Evolutionary conservation across 805 yeast species (phyloP).

Genomic region (Candida caryicola): DNA sequence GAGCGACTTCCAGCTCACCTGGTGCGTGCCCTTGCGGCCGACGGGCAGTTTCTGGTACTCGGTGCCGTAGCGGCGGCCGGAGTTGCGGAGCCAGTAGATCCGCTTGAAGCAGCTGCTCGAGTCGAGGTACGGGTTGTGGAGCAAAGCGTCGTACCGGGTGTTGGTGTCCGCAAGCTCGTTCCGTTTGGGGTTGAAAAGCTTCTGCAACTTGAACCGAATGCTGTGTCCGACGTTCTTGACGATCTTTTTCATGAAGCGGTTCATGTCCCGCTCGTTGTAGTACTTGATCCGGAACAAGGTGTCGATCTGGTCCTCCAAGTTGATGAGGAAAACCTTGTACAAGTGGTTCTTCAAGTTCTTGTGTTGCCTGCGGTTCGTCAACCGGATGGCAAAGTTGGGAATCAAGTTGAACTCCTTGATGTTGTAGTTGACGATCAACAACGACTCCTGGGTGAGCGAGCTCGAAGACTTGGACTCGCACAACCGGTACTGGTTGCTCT

Average conservation of each 20-base stretch:
- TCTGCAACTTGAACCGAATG: constrained; percentile 26
- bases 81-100: constrained; percentile 27
- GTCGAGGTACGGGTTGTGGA: constrained; percentile 23
- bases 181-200: constrained; percentile 16
- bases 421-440: constrained; percentile 18
- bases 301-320: constrained; percentile 38
- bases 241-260: constrained; percentile 26
- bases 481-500: constrained; percentile 30
- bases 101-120: constrained; percentile 26
- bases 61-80: constrained; percentile 1
- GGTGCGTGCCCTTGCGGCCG: constrained; percentile 1
- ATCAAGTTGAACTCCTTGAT: constrained; percentile 32
- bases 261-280: constrained; percentile 25
- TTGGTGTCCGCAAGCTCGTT: neutral
- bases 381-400: constrained; percentile 32
- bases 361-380: constrained; percentile 21
- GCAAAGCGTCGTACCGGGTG: constrained; percentile 22
- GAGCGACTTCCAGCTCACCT: constrained; percentile 9
- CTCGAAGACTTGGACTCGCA: constrained; percentile 19
- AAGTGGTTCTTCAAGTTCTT: constrained; percentile 30
- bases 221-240: constrained; percentile 25
- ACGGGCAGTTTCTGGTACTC: constrained; percentile 2
- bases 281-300: constrained; percentile 36
- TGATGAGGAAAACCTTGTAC: constrained; percentile 34
- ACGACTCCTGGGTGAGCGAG: constrained; percentile 7